phyloP scores from a whole-genome alignment of 2,329 filamentous ascomycete genomes.

The Pyricularia pennisetigena region DNA sequence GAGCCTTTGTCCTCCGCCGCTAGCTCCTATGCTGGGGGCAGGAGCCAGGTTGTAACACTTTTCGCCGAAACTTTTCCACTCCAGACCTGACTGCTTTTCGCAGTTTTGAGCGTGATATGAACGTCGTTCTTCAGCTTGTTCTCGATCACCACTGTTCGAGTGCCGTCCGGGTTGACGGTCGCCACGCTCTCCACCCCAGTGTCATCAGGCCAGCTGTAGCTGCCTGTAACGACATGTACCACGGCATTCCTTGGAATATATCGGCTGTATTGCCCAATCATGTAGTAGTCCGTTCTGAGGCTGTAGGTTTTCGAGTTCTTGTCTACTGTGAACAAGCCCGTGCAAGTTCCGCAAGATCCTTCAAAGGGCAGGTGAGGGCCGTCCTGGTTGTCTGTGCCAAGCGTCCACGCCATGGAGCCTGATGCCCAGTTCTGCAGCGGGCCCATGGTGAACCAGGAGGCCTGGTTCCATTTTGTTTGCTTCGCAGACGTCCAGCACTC shows the following conservation, averaged over 20 bases:
- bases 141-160: conserved; percentile 33
- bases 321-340: conserved; percentile 48
- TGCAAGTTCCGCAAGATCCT: conserved; percentile 28
- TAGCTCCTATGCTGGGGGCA: conserved; percentile 17
- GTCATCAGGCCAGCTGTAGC: conserved; percentile 29
- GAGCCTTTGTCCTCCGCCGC: background rate
- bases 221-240: conserved; percentile 30
- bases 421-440: conserved; percentile 38
- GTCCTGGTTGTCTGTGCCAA: conserved; percentile 30
- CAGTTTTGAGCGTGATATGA: conserved; percentile 26
- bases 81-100: conserved; percentile 24
- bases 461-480: conserved; percentile 24
- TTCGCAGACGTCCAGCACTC: conserved; percentile 32
- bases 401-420: conserved; percentile 32
- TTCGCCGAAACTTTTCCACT: conserved; percentile 23
- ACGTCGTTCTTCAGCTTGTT: conserved; percentile 35
- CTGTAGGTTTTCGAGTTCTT: conserved; percentile 29
- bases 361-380: conserved; percentile 30
- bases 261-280: conserved; percentile 40
- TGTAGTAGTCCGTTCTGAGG: conserved; percentile 40
- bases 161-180: conserved; percentile 33
- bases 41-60: conserved; percentile 29
- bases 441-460: conserved; percentile 33
- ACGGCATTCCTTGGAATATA: conserved; percentile 35
- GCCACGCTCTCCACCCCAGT: conserved; percentile 33